Conservation (phyloP, 345 rosid species). For the Arabidopsis suecica region DNA sequence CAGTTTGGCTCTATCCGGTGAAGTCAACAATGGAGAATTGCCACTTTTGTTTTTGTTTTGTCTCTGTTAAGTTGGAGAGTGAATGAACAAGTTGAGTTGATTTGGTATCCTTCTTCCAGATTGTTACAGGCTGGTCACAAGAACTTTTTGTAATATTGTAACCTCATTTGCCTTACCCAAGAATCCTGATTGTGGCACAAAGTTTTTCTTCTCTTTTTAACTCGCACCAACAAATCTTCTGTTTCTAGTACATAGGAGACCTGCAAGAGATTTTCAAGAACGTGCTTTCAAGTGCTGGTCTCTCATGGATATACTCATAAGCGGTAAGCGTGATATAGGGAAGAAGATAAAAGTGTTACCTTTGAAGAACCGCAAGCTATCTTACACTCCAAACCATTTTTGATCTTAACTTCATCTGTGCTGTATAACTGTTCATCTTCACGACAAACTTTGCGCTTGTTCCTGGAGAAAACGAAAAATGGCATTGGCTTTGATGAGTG, state of each 20-base stretch:
- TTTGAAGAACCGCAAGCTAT: constrained; percentile 83
- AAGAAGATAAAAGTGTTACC: constrained; percentile 47
- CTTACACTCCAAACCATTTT: constrained; percentile 85
- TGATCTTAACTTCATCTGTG: constrained; percentile 62
- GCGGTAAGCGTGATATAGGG: not conserved
- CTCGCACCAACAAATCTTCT: constrained; percentile 74
- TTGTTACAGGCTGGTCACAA: constrained; percentile 14
- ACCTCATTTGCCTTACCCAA: not conserved
- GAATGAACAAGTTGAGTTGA: constrained; percentile 24
- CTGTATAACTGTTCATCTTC: constrained; percentile 46
- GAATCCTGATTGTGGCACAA: constrained; percentile 39
- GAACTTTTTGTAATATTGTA: constrained; percentile 24
- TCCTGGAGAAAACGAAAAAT: constrained; percentile 55
- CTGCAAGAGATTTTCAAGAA: constrained; percentile 42
- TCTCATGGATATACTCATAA: not conserved
- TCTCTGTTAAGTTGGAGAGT: constrained; percentile 4
- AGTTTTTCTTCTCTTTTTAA: constrained; percentile 42
- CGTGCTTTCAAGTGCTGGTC: not conserved
- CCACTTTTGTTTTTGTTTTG: not conserved
- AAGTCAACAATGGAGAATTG: constrained; percentile 18
- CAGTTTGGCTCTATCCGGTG: not conserved
- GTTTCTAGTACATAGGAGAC: constrained; percentile 86
- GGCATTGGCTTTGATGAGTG: constrained; percentile 12
- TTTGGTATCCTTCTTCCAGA: constrained; percentile 9
- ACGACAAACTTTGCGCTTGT: constrained; percentile 49